A percentile compares a stretch with the other conserved stretches of the same genome.
These are phyloP conservation scores for Podaxis mareebaensis DNA, from an alignment of 768 basidiomycete genomes.

Conservation along the genomic window DNA sequence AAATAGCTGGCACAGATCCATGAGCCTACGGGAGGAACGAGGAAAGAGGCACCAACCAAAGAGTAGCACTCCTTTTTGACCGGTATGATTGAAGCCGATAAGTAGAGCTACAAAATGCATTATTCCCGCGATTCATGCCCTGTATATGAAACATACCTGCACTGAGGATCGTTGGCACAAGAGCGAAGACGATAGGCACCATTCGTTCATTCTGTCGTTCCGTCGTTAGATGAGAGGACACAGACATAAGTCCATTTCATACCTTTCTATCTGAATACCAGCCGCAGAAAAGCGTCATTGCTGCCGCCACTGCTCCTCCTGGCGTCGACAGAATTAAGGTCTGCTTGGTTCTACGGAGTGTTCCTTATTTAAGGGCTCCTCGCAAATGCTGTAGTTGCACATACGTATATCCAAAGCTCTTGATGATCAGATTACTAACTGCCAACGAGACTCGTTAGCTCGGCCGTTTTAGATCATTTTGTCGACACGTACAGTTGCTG, in stretches of 20 bases:
- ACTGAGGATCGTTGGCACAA: slow-evolving; percentile 61
- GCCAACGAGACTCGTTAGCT: neutral
- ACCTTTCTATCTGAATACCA: slow-evolving; percentile 71
- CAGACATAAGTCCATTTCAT: neutral
- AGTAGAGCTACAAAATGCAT: slow-evolving; percentile 38
- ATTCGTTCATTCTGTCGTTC: slow-evolving; percentile 51
- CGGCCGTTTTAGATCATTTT: neutral
- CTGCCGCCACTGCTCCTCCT: slow-evolving; percentile 48
- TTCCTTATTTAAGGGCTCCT: neutral
- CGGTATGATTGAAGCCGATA: slow-evolving; percentile 51
- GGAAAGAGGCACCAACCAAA: slow-evolving; percentile 41
- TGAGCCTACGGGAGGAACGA: neutral
- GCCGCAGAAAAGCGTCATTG: slow-evolving; percentile 52
- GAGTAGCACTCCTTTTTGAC: slow-evolving; percentile 50
- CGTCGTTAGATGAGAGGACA: neutral
- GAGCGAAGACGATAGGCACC: slow-evolving; percentile 57
- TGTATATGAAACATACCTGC: slow-evolving; percentile 35
- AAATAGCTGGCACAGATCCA: slow-evolving; percentile 35
- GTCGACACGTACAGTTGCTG: slow-evolving; percentile 52
- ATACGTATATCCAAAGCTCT: slow-evolving; percentile 64
- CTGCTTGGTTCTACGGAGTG: slow-evolving; percentile 47
- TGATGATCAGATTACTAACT: slow-evolving; percentile 67
- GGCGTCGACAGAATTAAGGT: slow-evolving; percentile 62
- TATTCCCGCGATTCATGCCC: neutral
- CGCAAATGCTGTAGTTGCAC: slow-evolving; percentile 14